phyloP scores from a whole-genome alignment of 1,284 basidiomycete species.

The Pseudozyma hubeiensis region DNA sequence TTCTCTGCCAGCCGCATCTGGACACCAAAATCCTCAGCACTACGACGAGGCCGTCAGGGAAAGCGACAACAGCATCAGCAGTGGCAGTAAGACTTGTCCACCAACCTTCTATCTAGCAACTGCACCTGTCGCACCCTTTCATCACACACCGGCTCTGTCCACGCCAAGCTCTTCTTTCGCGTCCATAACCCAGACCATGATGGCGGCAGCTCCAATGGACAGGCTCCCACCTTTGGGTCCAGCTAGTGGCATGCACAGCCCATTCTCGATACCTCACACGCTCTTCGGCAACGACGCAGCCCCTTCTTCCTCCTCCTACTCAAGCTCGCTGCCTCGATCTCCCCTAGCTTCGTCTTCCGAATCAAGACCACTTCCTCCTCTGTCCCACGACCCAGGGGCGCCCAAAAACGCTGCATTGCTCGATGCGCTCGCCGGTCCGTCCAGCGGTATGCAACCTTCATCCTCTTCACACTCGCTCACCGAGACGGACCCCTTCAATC shows the following conservation, averaged over 20 bases:
- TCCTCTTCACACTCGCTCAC: conserved; percentile 14
- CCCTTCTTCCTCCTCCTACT: conserved; percentile 15
- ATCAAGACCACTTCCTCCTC: conserved; percentile 5
- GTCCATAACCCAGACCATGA: conserved; percentile 16
- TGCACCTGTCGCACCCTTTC: not conserved
- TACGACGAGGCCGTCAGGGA: conserved; percentile 2
- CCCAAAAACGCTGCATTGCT: conserved; percentile 30
- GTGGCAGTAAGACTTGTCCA: not conserved
- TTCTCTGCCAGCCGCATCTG: not conserved
- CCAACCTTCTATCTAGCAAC: not conserved
- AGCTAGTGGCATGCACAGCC: conserved; percentile 25
- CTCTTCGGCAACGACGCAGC: conserved; percentile 30
- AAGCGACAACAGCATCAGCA: conserved; percentile 4
- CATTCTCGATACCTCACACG: conserved; percentile 47
- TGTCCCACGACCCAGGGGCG: conserved; percentile 2
- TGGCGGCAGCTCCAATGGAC: conserved; percentile 26
- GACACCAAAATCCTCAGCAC: not conserved
- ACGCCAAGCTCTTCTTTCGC: conserved; percentile 1
- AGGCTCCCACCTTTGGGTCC: conserved; percentile 30
- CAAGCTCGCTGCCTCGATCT: conserved; percentile 17
- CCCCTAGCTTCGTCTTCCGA: conserved; percentile 4
- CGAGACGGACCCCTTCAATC: conserved; percentile 18
- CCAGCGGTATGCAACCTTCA: conserved; percentile 13
- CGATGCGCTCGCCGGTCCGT: conserved; percentile 30
- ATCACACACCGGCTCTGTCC: not conserved